Base-by-base conservation (phyloP, 225 moss, liverwort and hornwort species). In the Marchantia paleacea region DNA sequence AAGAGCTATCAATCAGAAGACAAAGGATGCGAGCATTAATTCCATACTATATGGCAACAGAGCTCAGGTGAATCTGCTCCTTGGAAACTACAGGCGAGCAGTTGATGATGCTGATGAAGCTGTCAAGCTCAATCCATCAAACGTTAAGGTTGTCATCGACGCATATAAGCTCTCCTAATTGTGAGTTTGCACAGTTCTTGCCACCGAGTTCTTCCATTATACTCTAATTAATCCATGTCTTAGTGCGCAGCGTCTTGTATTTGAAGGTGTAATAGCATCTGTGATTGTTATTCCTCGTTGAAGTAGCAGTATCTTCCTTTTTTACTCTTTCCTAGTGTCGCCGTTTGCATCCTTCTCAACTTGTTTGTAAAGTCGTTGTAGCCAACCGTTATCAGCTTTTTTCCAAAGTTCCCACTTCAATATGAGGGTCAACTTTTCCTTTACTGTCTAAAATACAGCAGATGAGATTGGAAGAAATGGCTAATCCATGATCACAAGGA, bases 71-170 rank as follows among this genome's bases (percentile, higher is more conserved):
- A 91, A 95, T 86, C 78, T 95, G 64, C 89, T 99, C 55, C 89
- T 95, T 73, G 97, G 92, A 69, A 99, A 99, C 80, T 89, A 91
- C 79, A 84, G 95, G 76, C 91, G 95, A 66, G 95, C 91, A 52
- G 82, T 89, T 31, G 90, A 88, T 79, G 99, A 99, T 88, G 93
- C 95, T 80, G 87, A 88, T 65, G 89, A 91, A 83, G 90, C 99
- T 79, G 84, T 92, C 73, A 91, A 89, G 85, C 84, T 91, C 64
- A 93, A 99, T 70, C 80, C 87, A 71, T 80, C 85, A 74, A 95
- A 94, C 52, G 82, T 99, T 61, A 99, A 99, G 94, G 97, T 95
- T 89, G 85, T 75, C 75, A 81, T 28, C 77, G 77, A 79, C 54
- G 58, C 78, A 62, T 78, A 77, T 55, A 78, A 61, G 48, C 61